Evolutionary conservation across 2,329 filamentous ascomycete species (phyloP), one percentile per base, ranked within the genome.

Genomic region (Juglanconis oblonga): DNA sequence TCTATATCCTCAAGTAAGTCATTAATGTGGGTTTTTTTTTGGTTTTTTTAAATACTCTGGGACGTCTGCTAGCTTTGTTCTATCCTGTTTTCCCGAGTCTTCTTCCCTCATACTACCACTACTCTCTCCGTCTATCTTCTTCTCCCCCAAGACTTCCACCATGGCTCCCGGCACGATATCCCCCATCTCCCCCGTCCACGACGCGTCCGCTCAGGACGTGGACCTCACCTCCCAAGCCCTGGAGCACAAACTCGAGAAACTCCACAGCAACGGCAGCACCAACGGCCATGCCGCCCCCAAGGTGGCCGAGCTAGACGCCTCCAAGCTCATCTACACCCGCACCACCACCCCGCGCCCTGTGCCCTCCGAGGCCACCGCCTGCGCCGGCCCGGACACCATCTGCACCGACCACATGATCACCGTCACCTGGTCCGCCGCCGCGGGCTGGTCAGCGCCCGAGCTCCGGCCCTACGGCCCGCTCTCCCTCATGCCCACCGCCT

Each of bases 341-440:
- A 84, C 80, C 58, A 72, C 74, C 49, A 74, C 70, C 58, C 83
- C 81, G 1, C 82, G 81, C 63, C 64, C 74, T 53, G 83, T 87
- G 52, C 84, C 83, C 55, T 74, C 79, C 55, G 77, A 81, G 62
- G 80, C 74, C 62, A 66, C 68, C 44, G 80, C 80, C 67, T 76
- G 75, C 65, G 59, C 79, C 54, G 81, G 78, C 65, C 65, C 69
- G 62, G 80, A 82, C 71, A 84, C 81, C 64, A 76, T 86, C 70
- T 84, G 82, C 79, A 92, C 90, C 64, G 92, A 97, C 80, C 93
- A 97, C 80, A 96, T 97, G 92, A 80, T 95, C 68, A 88, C 87
- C 55, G 49, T 36, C 24, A 76, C 78, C 57, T 96, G 92, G 91
- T 86, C 81, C 38, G 76, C 73, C 29, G 71, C 77, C 48, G 71